Conservation (phyloP, 2,329 filamentous ascomycete genomes). For the Xylariaceae sp. region DNA sequence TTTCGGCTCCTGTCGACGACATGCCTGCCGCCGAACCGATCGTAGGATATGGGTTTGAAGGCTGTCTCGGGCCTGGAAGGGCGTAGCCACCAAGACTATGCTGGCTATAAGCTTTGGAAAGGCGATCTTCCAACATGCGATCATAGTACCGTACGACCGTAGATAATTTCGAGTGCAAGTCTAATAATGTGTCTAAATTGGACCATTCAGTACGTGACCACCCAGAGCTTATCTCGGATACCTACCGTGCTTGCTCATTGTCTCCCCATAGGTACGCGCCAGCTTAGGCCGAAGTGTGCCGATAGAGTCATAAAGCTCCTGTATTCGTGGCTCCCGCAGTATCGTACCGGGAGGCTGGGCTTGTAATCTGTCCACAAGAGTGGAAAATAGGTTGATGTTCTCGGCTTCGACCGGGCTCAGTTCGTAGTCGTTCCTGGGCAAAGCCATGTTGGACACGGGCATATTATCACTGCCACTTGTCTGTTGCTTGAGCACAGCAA, state of each 20-base stretch:
- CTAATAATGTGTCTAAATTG: constrained; percentile 74
- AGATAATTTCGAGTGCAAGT: constrained; percentile 90
- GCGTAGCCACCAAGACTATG: constrained; percentile 66
- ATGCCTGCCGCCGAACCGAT: constrained; percentile 53
- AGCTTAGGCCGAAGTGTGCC: constrained; percentile 89
- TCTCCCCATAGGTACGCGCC: constrained; percentile 93
- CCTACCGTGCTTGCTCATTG: constrained; percentile 97
- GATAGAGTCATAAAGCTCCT: constrained; percentile 96
- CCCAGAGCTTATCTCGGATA: constrained; percentile 9
- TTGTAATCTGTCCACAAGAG: constrained; percentile 87
- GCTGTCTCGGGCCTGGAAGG: constrained; percentile 48
- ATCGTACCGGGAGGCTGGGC: constrained; percentile 95
- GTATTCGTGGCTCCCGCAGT: constrained; percentile 92
- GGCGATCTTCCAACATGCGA: constrained; percentile 91
- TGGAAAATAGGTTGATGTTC: constrained; percentile 95
- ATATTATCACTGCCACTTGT: constrained; percentile 51
- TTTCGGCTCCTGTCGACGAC: constrained; percentile 61
- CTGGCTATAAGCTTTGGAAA: constrained; percentile 89
- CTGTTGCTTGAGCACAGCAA: constrained; percentile 78
- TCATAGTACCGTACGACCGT: constrained; percentile 98
- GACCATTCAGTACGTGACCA: constrained; percentile 30
- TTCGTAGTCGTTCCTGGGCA: constrained; percentile 91
- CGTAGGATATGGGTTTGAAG: constrained; percentile 66
- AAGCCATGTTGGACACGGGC: constrained; percentile 48
- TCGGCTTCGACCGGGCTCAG: constrained; percentile 90